phyloP scores from a whole-genome alignment of 768 basidiomycete genomes.

The Kwoniella dejecticola region DNA sequence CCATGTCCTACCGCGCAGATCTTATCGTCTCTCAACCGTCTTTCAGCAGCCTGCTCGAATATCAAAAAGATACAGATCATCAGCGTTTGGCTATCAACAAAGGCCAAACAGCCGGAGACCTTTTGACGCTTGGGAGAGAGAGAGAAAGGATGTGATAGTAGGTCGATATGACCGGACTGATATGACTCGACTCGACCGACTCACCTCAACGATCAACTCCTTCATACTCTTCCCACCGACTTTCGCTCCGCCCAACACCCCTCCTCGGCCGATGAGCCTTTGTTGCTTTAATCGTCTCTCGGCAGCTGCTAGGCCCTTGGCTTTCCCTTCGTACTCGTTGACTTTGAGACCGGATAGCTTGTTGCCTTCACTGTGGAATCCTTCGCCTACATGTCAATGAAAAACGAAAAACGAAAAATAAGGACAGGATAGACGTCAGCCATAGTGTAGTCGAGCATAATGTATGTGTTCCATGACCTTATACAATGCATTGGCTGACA shows the following conservation, averaged over 20 bases:
- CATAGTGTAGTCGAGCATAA: too few species aligned
- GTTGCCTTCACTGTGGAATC: conserved; percentile 77
- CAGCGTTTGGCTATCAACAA: background rate
- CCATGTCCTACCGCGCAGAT: conserved; percentile 60
- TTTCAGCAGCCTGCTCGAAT: conserved; percentile 80
- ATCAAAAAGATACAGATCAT: conserved; percentile 48
- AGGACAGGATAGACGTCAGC: background rate
- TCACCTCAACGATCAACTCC: conserved; percentile 72
- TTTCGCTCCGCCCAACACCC: conserved; percentile 62
- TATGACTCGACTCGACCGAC: too few species aligned
- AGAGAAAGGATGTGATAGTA: too few species aligned
- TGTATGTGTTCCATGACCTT: too few species aligned
- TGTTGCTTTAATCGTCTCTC: conserved; percentile 66
- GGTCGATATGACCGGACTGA: too few species aligned
- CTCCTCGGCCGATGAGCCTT: conserved; percentile 61
- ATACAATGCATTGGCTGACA: too few species aligned
- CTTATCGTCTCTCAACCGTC: conserved; percentile 71
- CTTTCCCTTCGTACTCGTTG: conserved; percentile 66
- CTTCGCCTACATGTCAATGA: conserved; percentile 63
- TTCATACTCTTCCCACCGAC: conserved; percentile 62
- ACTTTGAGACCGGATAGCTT: conserved; percentile 70
- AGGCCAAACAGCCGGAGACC: too few species aligned
- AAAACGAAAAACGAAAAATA: background rate
- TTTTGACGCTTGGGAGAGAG: too few species aligned
- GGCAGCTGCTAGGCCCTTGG: conserved; percentile 74